A percentile compares a stretch with the other conserved stretches of the same genome.
Evolutionary conservation across 257 asterid species (phyloP).

Genomic region (Solanum etuberosum): DNA sequence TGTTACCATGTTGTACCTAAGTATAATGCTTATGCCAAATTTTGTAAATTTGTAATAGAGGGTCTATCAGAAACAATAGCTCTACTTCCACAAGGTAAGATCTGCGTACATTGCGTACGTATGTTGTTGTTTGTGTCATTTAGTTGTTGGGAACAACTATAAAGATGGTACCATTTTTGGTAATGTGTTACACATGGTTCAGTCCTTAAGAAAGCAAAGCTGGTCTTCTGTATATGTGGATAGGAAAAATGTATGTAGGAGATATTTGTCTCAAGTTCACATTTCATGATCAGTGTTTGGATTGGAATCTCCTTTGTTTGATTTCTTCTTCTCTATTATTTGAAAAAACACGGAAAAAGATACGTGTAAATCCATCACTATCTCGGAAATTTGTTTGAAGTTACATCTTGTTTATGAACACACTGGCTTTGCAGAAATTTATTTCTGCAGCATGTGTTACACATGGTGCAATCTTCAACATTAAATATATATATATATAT

Average conservation of each 20-base stretch:
- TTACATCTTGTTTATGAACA: not conserved
- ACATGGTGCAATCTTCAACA: too few relatives aligned
- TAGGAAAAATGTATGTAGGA: not conserved
- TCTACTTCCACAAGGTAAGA: too few relatives aligned
- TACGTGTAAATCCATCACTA: not conserved
- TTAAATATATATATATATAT: not conserved
- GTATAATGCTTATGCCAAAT: not conserved
- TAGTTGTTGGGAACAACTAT: too few relatives aligned
- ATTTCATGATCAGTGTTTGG: not conserved
- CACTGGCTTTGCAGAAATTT: too few relatives aligned
- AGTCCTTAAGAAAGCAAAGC: too few relatives aligned
- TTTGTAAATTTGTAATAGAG: not conserved
- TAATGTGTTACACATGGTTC: too few relatives aligned
- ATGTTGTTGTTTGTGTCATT: too few relatives aligned
- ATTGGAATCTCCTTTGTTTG: too few relatives aligned
- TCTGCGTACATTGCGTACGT: too few relatives aligned
- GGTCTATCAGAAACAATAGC: fast-evolving
- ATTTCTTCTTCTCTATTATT: not conserved
- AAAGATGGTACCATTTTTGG: too few relatives aligned
- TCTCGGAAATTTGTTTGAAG: not conserved
- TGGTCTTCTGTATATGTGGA: too few relatives aligned
- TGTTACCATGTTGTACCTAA: not conserved
- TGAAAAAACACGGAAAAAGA: not conserved
- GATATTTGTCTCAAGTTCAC: not conserved
- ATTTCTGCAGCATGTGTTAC: not conserved